Conservation (phyloP, 2,329 filamentous ascomycete species). For the Verticillium nubilum region DNA sequence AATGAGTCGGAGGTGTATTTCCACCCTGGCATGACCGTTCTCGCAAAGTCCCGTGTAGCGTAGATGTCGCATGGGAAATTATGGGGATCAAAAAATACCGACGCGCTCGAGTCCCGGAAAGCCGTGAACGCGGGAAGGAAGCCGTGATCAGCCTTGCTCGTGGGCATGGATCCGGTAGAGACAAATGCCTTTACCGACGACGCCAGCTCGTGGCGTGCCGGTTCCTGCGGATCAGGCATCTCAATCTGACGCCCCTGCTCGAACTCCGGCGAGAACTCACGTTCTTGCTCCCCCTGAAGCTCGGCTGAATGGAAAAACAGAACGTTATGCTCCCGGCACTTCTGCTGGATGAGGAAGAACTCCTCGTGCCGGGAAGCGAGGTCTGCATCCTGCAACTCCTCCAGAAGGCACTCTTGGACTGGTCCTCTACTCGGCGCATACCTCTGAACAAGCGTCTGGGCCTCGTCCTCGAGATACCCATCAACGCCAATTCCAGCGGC, state of each 20-base stretch:
- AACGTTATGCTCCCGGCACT: slow-evolving; percentile 30
- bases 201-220: slow-evolving; percentile 37
- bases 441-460: slow-evolving; percentile 41
- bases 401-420: background rate
- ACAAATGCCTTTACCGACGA: slow-evolving; percentile 34
- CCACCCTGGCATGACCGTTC: slow-evolving; percentile 28
- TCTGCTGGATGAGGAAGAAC: slow-evolving; percentile 17
- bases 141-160: slow-evolving; percentile 16
- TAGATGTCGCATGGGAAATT: slow-evolving; percentile 34
- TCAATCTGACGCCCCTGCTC: slow-evolving; percentile 55
- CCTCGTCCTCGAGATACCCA: slow-evolving; percentile 50
- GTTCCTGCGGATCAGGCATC: slow-evolving; percentile 31
- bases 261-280: slow-evolving; percentile 60
- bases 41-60: slow-evolving; percentile 45
- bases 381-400: background rate
- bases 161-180: slow-evolving; percentile 22
- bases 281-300: slow-evolving; percentile 62
- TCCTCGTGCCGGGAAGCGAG: background rate
- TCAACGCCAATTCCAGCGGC: slow-evolving; percentile 24
- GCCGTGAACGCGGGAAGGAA: slow-evolving; percentile 40
- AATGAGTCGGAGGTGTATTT: slow-evolving; percentile 33
- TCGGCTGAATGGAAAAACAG: slow-evolving; percentile 24
- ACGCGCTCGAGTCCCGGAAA: slow-evolving; percentile 34
- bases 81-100: slow-evolving; percentile 19
- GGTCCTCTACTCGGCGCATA: slow-evolving; percentile 35